A percentile compares a stretch with the other conserved stretches of the same genome.
Evolutionary conservation across 768 basidiomycete species (phyloP).

Genomic region (Leucogyrophana mollusca): DNA sequence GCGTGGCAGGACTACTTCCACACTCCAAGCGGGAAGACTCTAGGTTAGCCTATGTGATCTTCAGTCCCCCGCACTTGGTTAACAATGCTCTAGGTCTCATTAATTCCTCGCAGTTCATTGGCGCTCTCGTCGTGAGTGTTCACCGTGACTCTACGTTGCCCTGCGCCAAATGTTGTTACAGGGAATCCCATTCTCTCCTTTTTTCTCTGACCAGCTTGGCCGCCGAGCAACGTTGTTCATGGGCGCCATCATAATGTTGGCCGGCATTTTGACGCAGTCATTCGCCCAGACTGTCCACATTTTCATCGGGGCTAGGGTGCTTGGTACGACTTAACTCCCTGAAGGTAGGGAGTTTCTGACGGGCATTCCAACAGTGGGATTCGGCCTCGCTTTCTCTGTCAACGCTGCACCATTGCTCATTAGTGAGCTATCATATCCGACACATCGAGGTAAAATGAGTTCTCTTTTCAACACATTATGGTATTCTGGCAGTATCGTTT

Average conservation of each 20-base stretch:
- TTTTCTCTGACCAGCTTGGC: slow-evolving; percentile 59
- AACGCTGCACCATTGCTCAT: slow-evolving; percentile 65
- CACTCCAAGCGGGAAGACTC: slow-evolving; percentile 46
- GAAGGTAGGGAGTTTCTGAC: neutral
- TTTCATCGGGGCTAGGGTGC: slow-evolving; percentile 57
- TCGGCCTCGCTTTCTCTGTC: slow-evolving; percentile 59
- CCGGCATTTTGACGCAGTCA: slow-evolving; percentile 58
- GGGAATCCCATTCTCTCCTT: slow-evolving; percentile 64
- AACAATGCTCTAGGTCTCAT: slow-evolving; percentile 47
- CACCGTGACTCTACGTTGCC: neutral
- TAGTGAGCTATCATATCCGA: slow-evolving; percentile 69
- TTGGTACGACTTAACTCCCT: slow-evolving; percentile 17
- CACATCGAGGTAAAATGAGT: slow-evolving; percentile 61
- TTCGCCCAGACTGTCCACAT: slow-evolving; percentile 43
- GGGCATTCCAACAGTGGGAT: slow-evolving; percentile 46
- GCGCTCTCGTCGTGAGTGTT: slow-evolving; percentile 44
- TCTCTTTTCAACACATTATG: slow-evolving; percentile 71
- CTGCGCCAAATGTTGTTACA: slow-evolving; percentile 15
- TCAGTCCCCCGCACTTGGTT: neutral
- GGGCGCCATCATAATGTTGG: slow-evolving; percentile 63
- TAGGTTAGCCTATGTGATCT: slow-evolving; percentile 36
- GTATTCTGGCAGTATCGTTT: slow-evolving; percentile 72
- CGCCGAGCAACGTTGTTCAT: slow-evolving; percentile 58
- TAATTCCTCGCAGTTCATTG: slow-evolving; percentile 63
- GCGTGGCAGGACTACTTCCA: slow-evolving; percentile 60